Conservation (phyloP, 495 filamentous ascomycete genomes). For the Lasiosphaeriaceae sp. region DNA sequence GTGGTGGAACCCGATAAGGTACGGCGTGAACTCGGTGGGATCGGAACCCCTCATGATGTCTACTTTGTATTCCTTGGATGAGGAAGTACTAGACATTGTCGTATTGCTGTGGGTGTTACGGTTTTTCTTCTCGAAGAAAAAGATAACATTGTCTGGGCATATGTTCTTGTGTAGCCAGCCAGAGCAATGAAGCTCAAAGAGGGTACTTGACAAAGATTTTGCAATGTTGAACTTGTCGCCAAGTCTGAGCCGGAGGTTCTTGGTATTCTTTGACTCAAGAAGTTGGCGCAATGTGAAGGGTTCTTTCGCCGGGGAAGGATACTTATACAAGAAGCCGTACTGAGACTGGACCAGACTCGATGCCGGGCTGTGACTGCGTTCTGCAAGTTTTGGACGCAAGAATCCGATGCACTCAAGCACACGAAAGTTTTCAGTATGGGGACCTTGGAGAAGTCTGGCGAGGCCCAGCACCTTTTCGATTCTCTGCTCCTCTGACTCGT, state of each 20-base stretch:
- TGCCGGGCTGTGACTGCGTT: background rate
- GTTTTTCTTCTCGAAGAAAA: too few species aligned
- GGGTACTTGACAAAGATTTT: background rate
- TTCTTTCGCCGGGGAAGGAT: background rate
- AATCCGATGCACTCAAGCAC: background rate
- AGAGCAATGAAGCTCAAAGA: constrained; percentile 2
- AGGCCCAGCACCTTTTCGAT: constrained; percentile 1
- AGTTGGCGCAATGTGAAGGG: background rate
- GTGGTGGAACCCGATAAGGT: constrained; percentile 5
- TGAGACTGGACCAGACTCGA: too few species aligned
- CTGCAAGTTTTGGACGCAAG: background rate
- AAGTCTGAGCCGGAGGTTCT: background rate
- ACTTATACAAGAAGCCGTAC: background rate
- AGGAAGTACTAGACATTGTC: too few species aligned
- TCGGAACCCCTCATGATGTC: background rate
- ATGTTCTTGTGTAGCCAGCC: constrained; percentile 5
- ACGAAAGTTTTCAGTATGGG: background rate
- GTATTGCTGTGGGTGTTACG: too few species aligned
- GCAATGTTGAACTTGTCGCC: constrained; percentile 1
- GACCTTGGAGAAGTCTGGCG: background rate
- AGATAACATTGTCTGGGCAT: background rate
- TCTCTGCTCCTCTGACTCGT: background rate
- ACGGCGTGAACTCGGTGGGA: background rate
- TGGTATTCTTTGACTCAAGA: background rate
- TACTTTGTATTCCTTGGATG: background rate